Percentiles rank a stretch among this genome's conserved stretches.
These are phyloP conservation scores for Beta lomatogona DNA, from an alignment of 179 eudicot species.

Conservation along the genomic window DNA sequence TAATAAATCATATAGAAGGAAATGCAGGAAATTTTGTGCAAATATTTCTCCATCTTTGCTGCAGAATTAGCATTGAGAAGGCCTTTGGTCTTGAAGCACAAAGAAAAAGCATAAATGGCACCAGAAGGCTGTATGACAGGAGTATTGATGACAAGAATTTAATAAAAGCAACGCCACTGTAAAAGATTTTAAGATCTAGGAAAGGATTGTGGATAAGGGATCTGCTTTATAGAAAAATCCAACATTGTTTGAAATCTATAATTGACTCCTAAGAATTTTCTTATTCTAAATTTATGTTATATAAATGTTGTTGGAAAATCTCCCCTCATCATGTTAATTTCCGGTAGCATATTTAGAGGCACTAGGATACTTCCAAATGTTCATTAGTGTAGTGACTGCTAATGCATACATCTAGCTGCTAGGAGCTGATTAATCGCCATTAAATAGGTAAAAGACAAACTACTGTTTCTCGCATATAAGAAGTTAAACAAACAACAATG, in stretches of 20 bases:
- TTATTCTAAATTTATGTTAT: not conserved
- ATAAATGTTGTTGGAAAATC: not conserved
- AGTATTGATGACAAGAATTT: not conserved
- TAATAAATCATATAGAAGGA: not conserved
- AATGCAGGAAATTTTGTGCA: not conserved
- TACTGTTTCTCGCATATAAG: constrained; percentile 3
- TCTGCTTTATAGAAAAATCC: not conserved
- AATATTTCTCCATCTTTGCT: not conserved
- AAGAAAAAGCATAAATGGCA: not conserved
- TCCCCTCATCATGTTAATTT: not conserved
- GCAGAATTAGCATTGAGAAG: not conserved
- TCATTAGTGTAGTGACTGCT: not conserved
- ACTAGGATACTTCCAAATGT: not conserved
- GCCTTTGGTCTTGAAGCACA: not conserved
- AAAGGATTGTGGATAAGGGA: too few species aligned
- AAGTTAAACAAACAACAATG: not conserved
- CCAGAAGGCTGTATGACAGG: not conserved
- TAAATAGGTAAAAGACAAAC: not conserved
- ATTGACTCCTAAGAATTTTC: not conserved
- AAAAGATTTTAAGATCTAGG: too few species aligned
- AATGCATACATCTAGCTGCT: not conserved
- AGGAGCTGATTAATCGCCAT: not conserved
- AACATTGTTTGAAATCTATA: not conserved
- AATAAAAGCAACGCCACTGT: too few species aligned
- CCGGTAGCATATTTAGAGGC: not conserved